Base-by-base conservation (phyloP, 2,329 filamentous ascomycete species). In the Colletotrichum sp. region DNA sequence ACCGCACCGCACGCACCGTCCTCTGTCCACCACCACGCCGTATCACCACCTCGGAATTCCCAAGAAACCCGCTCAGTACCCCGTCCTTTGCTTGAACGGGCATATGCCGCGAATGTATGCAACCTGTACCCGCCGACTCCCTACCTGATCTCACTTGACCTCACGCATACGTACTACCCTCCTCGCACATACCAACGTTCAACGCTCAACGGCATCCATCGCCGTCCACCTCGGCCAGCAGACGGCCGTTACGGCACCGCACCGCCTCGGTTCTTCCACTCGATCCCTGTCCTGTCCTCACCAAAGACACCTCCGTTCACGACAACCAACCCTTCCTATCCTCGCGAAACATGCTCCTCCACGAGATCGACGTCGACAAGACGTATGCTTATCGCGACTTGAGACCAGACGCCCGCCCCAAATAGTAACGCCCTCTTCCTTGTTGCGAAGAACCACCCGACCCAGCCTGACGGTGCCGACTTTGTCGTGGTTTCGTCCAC, bases 381-480 rank as follows among this genome's bases (percentile, higher is more conserved):
- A 63, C 73, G 69, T 65, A 76, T 76, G 74, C 74, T 76, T 75
- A 75, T 67, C 70, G 63, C 44, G 39, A 70, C 30, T 72, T 67
- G 65, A 76, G 59, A 76, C 71, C 60, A 70, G 59, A 75, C 59
- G 74, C 73, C 34, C 34, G 32, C 73, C 70, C 24, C 60, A 76
- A 76, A 76, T 73, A 76, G 73, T 69, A 76, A 76, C 73, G 30
- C 34, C 64, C 57, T 72, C 70, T 64, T 76, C 73, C 69, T 64
- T 75, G 69, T 39, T 68, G 69, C 28, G 30, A 72, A 49, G 69
- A 64, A 39, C 69, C 72, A 62, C 30, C 69, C 63, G 72, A 67
- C 72, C 69, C 69, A 63, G 69, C 69, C 18, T 64, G 69, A 57
- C 73, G 73, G 73, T 73, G 70, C 64, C 73, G 63, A 68, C 36